Evolutionary conservation across 306 rosid genomes (phyloP).

Genomic region (Trifolium fragiferum): DNA sequence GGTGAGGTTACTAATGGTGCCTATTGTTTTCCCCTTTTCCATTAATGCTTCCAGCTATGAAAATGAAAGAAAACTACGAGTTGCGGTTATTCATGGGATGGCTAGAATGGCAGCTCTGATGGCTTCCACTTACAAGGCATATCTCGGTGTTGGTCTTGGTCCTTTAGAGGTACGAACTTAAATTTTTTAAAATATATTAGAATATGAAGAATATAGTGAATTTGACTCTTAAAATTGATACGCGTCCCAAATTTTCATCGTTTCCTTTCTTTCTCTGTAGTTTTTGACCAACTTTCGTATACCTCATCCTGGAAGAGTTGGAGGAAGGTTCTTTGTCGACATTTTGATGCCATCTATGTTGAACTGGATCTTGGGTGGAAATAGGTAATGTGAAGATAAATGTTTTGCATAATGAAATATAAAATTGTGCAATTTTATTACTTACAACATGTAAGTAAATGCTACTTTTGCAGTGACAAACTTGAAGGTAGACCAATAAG

Average conservation of each 20-base stretch:
- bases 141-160: constrained; percentile 95
- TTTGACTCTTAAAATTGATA: constrained; percentile 2
- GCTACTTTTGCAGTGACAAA: constrained; percentile 67
- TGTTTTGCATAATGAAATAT: neutral
- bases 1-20: constrained; percentile 18
- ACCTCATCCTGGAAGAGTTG: constrained; percentile 97
- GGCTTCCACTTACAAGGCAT: constrained; percentile 96
- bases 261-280: constrained; percentile 48
- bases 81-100: constrained; percentile 90
- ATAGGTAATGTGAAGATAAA: constrained; percentile 59
- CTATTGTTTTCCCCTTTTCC: constrained; percentile 2
- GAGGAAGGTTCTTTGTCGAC: constrained; percentile 87
- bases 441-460: neutral
- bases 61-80: constrained; percentile 74
- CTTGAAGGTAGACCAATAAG: constrained; percentile 86
- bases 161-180: constrained; percentile 77
- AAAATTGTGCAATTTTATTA: neutral
- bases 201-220: constrained; percentile 29
- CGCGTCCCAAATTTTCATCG: constrained; percentile 1
- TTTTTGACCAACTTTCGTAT: constrained; percentile 87
- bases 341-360: constrained; percentile 92
- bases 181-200: constrained; percentile 7
- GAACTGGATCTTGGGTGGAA: constrained; percentile 96
- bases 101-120: constrained; percentile 97
- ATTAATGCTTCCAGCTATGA: constrained; percentile 63